phyloP scores from a whole-genome alignment of 2,329 filamentous ascomycete genomes.

The Arachnopeziza araneosa region DNA sequence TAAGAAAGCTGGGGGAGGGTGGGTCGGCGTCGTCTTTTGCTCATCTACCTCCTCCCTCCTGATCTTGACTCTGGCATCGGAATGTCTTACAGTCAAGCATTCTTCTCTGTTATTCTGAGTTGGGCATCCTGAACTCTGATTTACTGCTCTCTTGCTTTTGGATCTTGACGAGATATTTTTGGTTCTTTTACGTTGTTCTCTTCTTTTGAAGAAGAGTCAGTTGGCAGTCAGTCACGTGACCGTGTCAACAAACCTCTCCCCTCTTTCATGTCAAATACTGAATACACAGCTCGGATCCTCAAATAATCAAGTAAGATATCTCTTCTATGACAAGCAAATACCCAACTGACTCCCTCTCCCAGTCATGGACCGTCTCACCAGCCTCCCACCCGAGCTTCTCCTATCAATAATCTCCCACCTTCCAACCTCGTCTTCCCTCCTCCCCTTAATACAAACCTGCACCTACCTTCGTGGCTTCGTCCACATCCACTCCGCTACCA shows the following conservation, averaged over 20 bases:
- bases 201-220: too few relatives aligned
- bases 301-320: too few relatives aligned
- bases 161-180: background rate
- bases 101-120: background rate
- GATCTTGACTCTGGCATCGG: background rate
- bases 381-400: conserved; percentile 34
- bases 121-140: background rate
- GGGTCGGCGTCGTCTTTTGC: background rate
- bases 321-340: background rate
- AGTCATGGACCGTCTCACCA: conserved; percentile 7
- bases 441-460: conserved; percentile 16
- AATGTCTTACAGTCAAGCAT: background rate
- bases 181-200: too few relatives aligned
- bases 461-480: conserved; percentile 15
- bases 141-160: background rate
- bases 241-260: background rate
- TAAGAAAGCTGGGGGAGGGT: background rate
- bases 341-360: background rate
- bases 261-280: background rate
- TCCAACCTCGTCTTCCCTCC: conserved; percentile 9
- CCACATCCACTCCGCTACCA: conserved; percentile 13
- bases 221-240: background rate
- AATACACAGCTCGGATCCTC: background rate
- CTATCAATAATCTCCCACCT: conserved; percentile 27
- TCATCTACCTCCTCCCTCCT: background rate